phyloP scores from a whole-genome alignment of 1,284 basidiomycete species.

The Mycena sp. region DNA sequence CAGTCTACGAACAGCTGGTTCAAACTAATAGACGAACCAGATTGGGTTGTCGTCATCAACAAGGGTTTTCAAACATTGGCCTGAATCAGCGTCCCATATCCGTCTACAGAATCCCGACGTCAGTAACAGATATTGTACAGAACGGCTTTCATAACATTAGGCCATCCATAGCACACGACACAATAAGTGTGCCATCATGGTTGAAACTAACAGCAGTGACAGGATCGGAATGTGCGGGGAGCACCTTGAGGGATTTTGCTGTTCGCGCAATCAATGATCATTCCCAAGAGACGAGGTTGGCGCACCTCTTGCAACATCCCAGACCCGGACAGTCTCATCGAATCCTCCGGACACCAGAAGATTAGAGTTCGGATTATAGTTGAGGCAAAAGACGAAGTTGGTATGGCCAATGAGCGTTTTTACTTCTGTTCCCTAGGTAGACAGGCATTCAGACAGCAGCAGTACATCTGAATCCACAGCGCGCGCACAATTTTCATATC shows the following conservation, averaged over 20 bases:
- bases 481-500: conserved; percentile 68
- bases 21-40: conserved; percentile 65
- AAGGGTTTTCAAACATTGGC: conserved; percentile 96
- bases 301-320: conserved; percentile 93
- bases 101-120: conserved; percentile 63
- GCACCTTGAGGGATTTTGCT: conserved; percentile 82
- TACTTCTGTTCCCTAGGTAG: conserved; percentile 59
- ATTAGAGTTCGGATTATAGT: conserved; percentile 90
- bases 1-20: neutral
- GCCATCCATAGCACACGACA: conserved; percentile 95
- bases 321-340: conserved; percentile 94
- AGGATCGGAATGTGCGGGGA: conserved; percentile 97
- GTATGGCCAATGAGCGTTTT: conserved; percentile 86
- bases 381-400: conserved; percentile 92
- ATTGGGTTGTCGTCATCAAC: conserved; percentile 97
- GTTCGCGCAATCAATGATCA: conserved; percentile 13
- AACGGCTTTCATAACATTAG: conserved; percentile 75
- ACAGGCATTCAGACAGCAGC: conserved; percentile 19
- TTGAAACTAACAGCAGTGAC: conserved; percentile 95
- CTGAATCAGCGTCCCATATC: conserved; percentile 96
- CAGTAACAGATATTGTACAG: conserved; percentile 9
- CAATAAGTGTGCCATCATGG: conserved; percentile 92
- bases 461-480: conserved; percentile 10
- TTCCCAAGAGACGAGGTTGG: neutral
- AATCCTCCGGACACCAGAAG: conserved; percentile 92